Base-by-base conservation (phyloP, 2,329 filamentous ascomycete genomes). In the Alternaria incomplexa region DNA sequence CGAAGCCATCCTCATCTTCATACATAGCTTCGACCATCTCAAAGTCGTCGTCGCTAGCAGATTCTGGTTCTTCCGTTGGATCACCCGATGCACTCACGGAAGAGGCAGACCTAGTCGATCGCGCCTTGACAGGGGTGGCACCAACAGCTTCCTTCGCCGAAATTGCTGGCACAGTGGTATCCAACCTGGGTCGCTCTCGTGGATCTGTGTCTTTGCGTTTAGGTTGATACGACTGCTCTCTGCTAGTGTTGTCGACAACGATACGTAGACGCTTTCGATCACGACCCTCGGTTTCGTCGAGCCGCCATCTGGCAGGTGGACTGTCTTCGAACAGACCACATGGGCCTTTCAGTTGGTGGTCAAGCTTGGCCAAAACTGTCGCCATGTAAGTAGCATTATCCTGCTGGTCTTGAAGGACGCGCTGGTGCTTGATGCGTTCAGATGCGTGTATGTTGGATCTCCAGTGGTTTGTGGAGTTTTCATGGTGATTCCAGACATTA, bases 11-110 rank as follows among this genome's bases (percentile, higher is more conserved):
- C 25, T 92, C 88, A 44, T 91, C 89, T 60, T 95, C 91, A 72
- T 93, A 93, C 0, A 95, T 94, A 64, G 97, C 95, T 63, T 98
- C 94, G 7, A 99, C 91, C 68, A 99, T 88, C 80, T 99, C 96
- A 75, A 97, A 99, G 69, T 96, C 96, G 48, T 98, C 96, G 61
- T 97, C 96, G 0, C 90, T 78, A 40, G 79, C 82, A 4, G 81
- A 82, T 6, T 77, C 72, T 5, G 82, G 73, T 2, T 81, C 78
- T 9, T 82, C 81, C 58, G 78, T 78, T 0, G 82, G 73, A 3
- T 71, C 65, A 5, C 79, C 77, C 15, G 70, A 66, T 20, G 62
- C 58, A 12, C 62, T 67, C 2, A 64, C 48, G 15, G 66, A 69
- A 1, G 75, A 73, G 3, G 66, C 70, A 12, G 74, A 71, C 43